Evolutionary conservation across 1,139 yeast genomes (phyloP).

Genomic region (Dujonia santamariae): DNA sequence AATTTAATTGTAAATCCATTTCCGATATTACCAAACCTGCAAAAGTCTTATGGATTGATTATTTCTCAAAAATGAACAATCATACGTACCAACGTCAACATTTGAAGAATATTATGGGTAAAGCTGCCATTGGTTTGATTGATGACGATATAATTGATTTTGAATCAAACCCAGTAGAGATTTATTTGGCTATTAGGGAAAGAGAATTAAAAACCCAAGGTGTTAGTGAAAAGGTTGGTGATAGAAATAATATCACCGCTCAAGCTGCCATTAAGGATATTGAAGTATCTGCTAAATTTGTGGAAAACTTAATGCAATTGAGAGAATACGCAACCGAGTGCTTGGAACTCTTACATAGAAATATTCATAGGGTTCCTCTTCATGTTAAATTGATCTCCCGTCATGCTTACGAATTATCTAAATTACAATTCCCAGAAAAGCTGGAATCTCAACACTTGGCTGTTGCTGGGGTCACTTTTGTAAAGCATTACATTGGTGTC

Average conservation of each 20-base stretch:
- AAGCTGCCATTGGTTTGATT: constrained; percentile 44
- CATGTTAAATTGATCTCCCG: constrained; percentile 48
- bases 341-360: constrained; percentile 38
- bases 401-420: constrained; percentile 31
- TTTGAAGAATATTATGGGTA: constrained; percentile 52
- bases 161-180: constrained; percentile 79
- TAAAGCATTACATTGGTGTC: constrained; percentile 62
- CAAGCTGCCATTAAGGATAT: constrained; percentile 78
- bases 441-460: constrained; percentile 55
- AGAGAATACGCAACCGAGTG: constrained; percentile 70
- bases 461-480: constrained; percentile 66
- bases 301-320: constrained; percentile 68
- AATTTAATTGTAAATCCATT: constrained; percentile 20
- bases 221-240: constrained; percentile 36
- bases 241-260: constrained; percentile 38
- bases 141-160: constrained; percentile 60
- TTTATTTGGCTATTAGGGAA: constrained; percentile 47
- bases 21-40: constrained; percentile 36
- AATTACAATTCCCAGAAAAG: constrained; percentile 48
- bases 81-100: constrained; percentile 58
- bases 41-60: constrained; percentile 43
- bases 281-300: constrained; percentile 65
- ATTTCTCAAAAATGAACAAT: constrained; percentile 55
- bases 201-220: constrained; percentile 36
- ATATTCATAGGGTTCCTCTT: constrained; percentile 53